These are phyloP conservation scores for Rhodamnia rubescens DNA, from an alignment of 345 rosid genomes.

Conservation along the genomic window DNA sequence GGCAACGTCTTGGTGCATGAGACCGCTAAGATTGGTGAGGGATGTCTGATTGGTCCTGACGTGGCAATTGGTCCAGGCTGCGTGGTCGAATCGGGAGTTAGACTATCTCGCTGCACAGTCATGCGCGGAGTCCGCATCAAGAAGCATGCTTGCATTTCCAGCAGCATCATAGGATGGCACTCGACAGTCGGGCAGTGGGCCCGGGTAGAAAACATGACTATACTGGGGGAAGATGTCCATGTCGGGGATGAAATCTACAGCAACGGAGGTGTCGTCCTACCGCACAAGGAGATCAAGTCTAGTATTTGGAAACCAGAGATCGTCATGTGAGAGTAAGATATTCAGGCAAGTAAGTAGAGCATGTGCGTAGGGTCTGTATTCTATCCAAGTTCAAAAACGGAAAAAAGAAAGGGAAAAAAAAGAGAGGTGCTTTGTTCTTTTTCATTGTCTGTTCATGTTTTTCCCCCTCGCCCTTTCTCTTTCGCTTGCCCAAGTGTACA, in stretches of 20 bases:
- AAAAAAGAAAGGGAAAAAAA: neutral
- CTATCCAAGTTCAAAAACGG: neutral
- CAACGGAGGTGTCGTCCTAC: conserved; percentile 96
- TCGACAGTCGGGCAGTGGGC: conserved; percentile 97
- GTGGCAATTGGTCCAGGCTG: conserved; percentile 97
- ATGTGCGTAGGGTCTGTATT: neutral
- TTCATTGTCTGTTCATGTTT: neutral
- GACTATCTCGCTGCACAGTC: conserved; percentile 89
- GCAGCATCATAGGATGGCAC: conserved; percentile 98
- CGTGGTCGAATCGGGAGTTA: conserved; percentile 84
- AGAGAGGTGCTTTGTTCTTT: neutral
- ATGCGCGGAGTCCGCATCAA: conserved; percentile 96
- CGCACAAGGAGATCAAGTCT: conserved; percentile 92
- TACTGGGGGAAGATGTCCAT: conserved; percentile 94
- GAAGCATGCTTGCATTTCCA: conserved; percentile 89
- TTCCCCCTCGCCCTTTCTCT: neutral
- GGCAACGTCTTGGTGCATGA: conserved; percentile 88
- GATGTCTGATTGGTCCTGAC: conserved; percentile 93
- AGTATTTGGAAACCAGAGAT: conserved; percentile 99
- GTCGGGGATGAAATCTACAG: conserved; percentile 90
- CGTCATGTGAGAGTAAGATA: conserved; percentile 51
- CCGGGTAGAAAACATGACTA: conserved; percentile 95
- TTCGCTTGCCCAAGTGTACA: neutral
- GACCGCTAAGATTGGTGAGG: conserved; percentile 87
- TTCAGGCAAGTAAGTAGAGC: neutral